Evolutionary conservation across 805 yeast genomes (phyloP).

Genomic region (Komagataella mondaviorum): DNA sequence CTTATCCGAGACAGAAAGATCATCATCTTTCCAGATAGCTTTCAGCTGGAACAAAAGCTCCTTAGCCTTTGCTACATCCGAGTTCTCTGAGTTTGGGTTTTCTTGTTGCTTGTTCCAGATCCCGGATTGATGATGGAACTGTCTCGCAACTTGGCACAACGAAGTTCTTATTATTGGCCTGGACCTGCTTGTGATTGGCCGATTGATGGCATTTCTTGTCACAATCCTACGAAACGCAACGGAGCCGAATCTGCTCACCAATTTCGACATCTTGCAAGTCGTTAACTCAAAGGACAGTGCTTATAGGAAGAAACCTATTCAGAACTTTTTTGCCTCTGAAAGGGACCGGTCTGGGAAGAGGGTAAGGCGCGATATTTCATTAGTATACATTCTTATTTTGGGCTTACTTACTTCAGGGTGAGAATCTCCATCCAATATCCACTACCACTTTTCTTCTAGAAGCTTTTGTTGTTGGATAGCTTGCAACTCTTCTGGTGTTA

Average conservation of each 20-base stretch:
- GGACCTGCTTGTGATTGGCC: background rate
- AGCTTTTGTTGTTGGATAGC: conserved; percentile 54
- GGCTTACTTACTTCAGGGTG: background rate
- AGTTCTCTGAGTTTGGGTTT: background rate
- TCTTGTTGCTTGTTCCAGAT: background rate
- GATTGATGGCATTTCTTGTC: background rate
- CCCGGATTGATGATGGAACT: background rate
- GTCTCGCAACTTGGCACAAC: background rate
- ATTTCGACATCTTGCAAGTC: background rate
- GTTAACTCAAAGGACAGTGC: background rate
- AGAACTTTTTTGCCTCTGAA: background rate
- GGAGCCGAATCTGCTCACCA: background rate
- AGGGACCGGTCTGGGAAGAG: background rate
- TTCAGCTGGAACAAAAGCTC: background rate
- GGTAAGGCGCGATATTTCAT: background rate
- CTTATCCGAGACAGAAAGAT: background rate
- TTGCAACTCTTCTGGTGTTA: conserved; percentile 38
- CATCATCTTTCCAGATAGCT: conserved; percentile 1
- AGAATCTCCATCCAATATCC: background rate
- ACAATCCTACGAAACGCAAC: background rate
- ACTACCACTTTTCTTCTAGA: conserved; percentile 21
- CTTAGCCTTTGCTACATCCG: background rate
- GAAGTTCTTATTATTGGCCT: background rate
- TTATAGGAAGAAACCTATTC: background rate
- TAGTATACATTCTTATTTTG: background rate